Evolutionary conservation across 805 yeast genomes (phyloP), one percentile per base, ranked within the genome.

Genomic region (Yarrowia sp.): DNA sequence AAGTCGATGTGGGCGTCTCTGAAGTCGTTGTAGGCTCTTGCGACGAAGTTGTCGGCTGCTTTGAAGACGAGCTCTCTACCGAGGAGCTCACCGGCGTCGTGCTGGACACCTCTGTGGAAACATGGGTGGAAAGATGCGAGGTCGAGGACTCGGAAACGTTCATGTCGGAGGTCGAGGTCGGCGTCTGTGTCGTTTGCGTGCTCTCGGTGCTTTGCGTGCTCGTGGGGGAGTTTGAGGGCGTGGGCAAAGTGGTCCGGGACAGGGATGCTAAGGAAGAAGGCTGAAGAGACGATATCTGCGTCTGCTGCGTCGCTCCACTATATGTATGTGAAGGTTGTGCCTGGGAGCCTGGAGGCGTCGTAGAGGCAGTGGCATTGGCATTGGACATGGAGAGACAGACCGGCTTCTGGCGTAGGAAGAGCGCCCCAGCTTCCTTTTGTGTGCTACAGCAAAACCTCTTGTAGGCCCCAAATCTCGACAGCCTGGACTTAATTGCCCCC

Each of bases 251-350:
- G n/a, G n/a, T n/a, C n/a, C n/a, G n/a, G n/a, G n/a, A 36, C 5
- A n/a, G 21, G 16, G 38, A 36, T 36, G 41, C 7, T 38, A 13
- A 41, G 7, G 31, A 41, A 24, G 31, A 41, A 25, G 27, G 19
- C 4, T 14, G 46, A 12, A 22, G 3, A 21, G 19, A 14, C 29
- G 29, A 8, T 19, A 16, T 31, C 19, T 41, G 32, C 33, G 32
- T 10, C 22, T 25, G n/a, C n/a, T n/a, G 49, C 49, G 32, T 25
- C 32, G 25, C n/a, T n/a, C 49, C 49, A 42, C 32, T 42, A 42
- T 41, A 25, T 41, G 49, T 42, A 27, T 4, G 49, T 12, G 53
- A 46, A 46, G 53, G 27, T 46, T 46, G 53, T 46, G 19, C 38
- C 38, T 46, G 53, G 53, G 19, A 12, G 14, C 27, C 6, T 9